A percentile compares a stretch with the other conserved stretches of the same genome.
These are phyloP conservation scores for Suillus spraguei DNA, from an alignment of 768 basidiomycete genomes.

Conservation along the genomic window DNA sequence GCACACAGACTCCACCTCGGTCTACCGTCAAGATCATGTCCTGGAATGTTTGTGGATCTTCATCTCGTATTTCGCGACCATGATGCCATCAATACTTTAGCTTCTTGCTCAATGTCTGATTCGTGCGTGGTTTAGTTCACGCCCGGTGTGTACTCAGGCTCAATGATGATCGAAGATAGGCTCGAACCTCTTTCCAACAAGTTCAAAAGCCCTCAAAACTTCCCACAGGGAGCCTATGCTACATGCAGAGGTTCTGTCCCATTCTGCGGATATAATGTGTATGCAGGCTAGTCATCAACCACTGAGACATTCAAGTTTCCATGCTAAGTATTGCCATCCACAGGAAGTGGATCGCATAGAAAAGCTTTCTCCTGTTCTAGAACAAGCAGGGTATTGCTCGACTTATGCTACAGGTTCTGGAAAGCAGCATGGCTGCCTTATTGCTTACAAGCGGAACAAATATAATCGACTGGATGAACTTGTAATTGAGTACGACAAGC, in stretches of 20 bases:
- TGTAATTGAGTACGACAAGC: constrained; percentile 70
- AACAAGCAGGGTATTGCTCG: constrained; percentile 62
- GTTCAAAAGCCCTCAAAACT: constrained; percentile 76
- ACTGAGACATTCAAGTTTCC: constrained; percentile 4
- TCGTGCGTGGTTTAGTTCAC: constrained; percentile 51
- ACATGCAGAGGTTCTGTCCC: constrained; percentile 69
- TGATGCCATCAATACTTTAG: constrained; percentile 38
- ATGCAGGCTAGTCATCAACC: constrained; percentile 63
- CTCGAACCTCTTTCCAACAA: constrained; percentile 81
- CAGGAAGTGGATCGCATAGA: constrained; percentile 90
- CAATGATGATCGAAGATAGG: constrained; percentile 42
- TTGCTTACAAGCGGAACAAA: constrained; percentile 62
- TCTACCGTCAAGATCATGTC: constrained; percentile 60
- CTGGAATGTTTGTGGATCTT: constrained; percentile 72
- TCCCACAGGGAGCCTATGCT: constrained; percentile 75
- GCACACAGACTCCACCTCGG: constrained; percentile 6
- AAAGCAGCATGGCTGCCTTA: constrained; percentile 87
- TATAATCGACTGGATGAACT: constrained; percentile 51
- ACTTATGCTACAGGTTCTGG: constrained; percentile 68
- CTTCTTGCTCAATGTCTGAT: constrained; percentile 79
- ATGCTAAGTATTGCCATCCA: constrained; percentile 1
- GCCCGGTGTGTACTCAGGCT: not conserved
- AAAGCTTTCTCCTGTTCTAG: constrained; percentile 67
- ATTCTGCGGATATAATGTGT: constrained; percentile 81
- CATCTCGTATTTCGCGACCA: constrained; percentile 7